A percentile compares a stretch with the other conserved stretches of the same genome.
Conservation (phyloP, 495 filamentous ascomycete species). For the Daldinia bambusicola region DNA sequence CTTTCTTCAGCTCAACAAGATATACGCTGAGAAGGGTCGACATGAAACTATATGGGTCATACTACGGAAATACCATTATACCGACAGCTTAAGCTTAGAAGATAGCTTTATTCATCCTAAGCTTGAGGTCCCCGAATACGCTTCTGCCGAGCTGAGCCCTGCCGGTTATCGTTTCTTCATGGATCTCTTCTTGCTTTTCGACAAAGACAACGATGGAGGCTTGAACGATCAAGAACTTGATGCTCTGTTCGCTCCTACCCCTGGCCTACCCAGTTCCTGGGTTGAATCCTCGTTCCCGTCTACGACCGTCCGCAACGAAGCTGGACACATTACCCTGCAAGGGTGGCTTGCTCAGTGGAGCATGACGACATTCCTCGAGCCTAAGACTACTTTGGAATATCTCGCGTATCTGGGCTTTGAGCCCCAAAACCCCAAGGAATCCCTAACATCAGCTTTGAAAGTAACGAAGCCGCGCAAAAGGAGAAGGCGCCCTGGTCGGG, state of each 20-base stretch:
- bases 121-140: constrained; percentile 90
- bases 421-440: constrained; percentile 67
- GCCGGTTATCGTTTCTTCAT: constrained; percentile 97
- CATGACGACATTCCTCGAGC: constrained; percentile 97
- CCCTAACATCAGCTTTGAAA: constrained; percentile 84
- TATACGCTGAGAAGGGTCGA: constrained; percentile 96
- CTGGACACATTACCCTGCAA: constrained; percentile 93
- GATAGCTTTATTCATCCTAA: constrained; percentile 92
- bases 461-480: constrained; percentile 90
- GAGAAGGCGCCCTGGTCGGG: constrained; percentile 78
- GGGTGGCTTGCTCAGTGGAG: constrained; percentile 99
- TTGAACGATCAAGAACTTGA: constrained; percentile 84
- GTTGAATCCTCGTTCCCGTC: constrained; percentile 86
- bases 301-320: constrained; percentile 93
- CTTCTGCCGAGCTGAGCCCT: constrained; percentile 93
- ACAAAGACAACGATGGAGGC: constrained; percentile 97
- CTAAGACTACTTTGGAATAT: constrained; percentile 93
- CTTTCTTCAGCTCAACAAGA: constrained; percentile 90
- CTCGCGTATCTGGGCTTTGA: constrained; percentile 95
- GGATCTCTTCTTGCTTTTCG: constrained; percentile 91
- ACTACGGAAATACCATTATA: constrained; percentile 94
- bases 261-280: constrained; percentile 88
- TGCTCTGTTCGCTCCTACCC: constrained; percentile 91
- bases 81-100: constrained; percentile 88
- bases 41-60: constrained; percentile 99